Base-by-base conservation (phyloP, 306 rosid genomes). In the Lathyrus tuberosus region DNA sequence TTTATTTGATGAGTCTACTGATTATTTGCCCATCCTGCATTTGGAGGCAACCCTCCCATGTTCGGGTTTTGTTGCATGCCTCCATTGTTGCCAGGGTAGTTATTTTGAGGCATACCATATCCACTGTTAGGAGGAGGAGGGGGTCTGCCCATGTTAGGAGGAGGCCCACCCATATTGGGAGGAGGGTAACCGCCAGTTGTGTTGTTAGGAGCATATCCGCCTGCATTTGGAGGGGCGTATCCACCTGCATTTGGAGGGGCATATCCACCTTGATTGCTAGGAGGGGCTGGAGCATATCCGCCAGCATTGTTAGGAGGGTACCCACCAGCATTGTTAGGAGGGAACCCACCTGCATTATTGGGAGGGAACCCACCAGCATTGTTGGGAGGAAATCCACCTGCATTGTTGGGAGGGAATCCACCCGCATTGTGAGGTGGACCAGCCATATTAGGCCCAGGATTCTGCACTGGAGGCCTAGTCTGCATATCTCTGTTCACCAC, bases 401-500 rank as follows among this genome's bases (percentile, higher is more conserved):
- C 47, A 28, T 52, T 59, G 73, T n/a, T 67, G 11, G 80, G 75
- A 56, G 82, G 79, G 4, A 0, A 6, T 1, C 84, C 83, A 7
- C 71, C 65, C 0, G 33, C 47, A 74, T 77, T 68, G 71, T 81
- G 67, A 80, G 86, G 37, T 7, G 40, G 40, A 35, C 40, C 40
- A 35, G 40, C 40, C 40, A 35, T 35, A 35, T 35, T 35, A 35
- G 40, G 40, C 40, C 65, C 65, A 12, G 84, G 77, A 75, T 70
- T 79, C 28, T 76, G 81, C 75, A 75, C 46, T 7, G 92, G 82
- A 75, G 90, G 81, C 79, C 84, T 73, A 18, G 65, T 72, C 54
- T 82, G 93, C 77, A 77, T 65, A 48, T 90, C 96, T 76, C 90
- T 82, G 79, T 77, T 88, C 67, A 79, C 90, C 58, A 76, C 76